Evolutionary conservation across 75 land plant species (phyloP).

Genomic region (Sequoia sempervirens): DNA sequence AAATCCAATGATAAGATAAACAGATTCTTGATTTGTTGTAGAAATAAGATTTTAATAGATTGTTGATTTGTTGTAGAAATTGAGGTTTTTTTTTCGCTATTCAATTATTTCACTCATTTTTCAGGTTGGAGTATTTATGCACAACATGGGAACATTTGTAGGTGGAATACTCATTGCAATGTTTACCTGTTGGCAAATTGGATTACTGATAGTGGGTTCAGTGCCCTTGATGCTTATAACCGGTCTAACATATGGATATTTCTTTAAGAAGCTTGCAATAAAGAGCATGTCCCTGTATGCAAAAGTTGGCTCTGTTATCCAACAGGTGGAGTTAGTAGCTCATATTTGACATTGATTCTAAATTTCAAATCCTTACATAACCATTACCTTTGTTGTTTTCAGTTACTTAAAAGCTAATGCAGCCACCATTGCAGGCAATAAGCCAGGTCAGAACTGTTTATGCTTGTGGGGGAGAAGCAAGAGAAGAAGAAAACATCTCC

Average conservation of each 20-base stretch:
- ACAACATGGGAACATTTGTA: conserved; percentile 21
- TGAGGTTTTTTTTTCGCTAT: not conserved
- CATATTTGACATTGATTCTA: not conserved
- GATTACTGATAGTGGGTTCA: conserved; percentile 25
- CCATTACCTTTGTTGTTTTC: not conserved
- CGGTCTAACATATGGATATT: conserved; percentile 19
- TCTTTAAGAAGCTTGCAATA: conserved; percentile 9
- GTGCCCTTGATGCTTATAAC: conserved; percentile 25
- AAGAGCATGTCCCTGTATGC: conserved; percentile 10
- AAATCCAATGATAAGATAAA: too few relatives aligned
- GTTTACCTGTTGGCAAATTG: conserved; percentile 21
- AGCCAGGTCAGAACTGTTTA: conserved; percentile 71
- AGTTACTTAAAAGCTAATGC: not conserved
- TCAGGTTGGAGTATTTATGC: conserved; percentile 33
- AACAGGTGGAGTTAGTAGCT: not conserved
- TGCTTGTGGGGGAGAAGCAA: conserved; percentile 57
- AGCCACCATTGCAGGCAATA: conserved; percentile 43
- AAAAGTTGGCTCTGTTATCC: conserved; percentile 22
- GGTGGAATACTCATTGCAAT: conserved; percentile 23
- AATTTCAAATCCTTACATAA: not conserved
- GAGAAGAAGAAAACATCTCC: conserved; percentile 29
- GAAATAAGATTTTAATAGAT: too few relatives aligned
- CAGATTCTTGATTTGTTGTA: too few relatives aligned
- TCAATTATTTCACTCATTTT: not conserved
- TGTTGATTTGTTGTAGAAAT: not conserved